phyloP scores from a whole-genome alignment of 116 monocot genomes.

The Cymodocea nodosa region DNA sequence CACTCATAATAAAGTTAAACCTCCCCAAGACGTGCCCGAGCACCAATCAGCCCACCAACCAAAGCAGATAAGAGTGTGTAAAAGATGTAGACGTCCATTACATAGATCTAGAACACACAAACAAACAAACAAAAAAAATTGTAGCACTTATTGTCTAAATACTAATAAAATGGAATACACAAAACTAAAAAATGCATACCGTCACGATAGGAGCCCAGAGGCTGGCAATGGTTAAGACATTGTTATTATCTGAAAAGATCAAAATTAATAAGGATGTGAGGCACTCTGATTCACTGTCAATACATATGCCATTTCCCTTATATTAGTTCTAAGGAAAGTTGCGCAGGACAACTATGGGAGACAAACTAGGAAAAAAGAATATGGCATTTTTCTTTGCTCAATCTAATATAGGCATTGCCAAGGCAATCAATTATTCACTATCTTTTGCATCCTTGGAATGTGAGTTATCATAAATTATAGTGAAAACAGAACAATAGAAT shows the following conservation, averaged over 20 bases:
- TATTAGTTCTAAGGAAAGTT: too few relatives aligned
- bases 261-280: not conserved
- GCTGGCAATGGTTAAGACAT: slow-evolving; percentile 81
- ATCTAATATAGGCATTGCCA: too few relatives aligned
- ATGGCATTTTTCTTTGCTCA: too few relatives aligned
- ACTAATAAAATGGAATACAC: too few relatives aligned
- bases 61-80: slow-evolving; percentile 81
- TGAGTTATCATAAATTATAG: too few relatives aligned
- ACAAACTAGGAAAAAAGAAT: too few relatives aligned
- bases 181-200: slow-evolving; percentile 25
- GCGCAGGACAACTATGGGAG: too few relatives aligned
- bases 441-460: too few relatives aligned
- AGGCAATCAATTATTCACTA: too few relatives aligned
- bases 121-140: not conserved
- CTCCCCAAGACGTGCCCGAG: slow-evolving; percentile 88
- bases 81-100: slow-evolving; percentile 93
- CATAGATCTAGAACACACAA: slow-evolving; percentile 42
- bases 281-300: not conserved
- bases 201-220: slow-evolving; percentile 92
- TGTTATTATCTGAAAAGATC: slow-evolving; percentile 52
- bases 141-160: not conserved
- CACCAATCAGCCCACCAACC: slow-evolving; percentile 86
- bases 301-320: too few relatives aligned
- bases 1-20: slow-evolving; percentile 16
- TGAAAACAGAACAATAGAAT: too few relatives aligned